Percentiles rank a stretch among this genome's conserved stretches.
phyloP scores from a whole-genome alignment of 2,329 filamentous ascomycete genomes.

The Beauveria medogensis region DNA sequence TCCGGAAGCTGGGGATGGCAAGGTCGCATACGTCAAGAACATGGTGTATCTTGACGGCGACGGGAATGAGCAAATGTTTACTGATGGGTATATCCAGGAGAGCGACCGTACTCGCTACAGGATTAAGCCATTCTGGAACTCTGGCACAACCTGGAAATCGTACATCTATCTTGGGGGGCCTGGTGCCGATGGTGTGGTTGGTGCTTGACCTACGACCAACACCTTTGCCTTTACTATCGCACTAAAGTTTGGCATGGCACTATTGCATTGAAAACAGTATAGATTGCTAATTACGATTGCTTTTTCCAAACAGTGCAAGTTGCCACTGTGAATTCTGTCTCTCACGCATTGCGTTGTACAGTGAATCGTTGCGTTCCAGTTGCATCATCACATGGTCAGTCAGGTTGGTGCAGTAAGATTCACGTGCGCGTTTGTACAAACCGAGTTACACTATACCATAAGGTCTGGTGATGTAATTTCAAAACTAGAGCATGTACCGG shows the following conservation, averaged over 20 bases:
- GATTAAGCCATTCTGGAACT: constrained; percentile 12
- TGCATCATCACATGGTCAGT: not conserved
- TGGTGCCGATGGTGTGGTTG: constrained; percentile 16
- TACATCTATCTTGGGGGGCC: constrained; percentile 16
- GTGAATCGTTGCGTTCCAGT: not conserved
- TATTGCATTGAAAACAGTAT: not conserved
- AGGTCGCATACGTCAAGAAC: constrained; percentile 15
- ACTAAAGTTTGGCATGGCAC: not conserved
- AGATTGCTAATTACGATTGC: too few relatives aligned
- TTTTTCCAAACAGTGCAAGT: not conserved
- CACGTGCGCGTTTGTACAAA: not conserved
- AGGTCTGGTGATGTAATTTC: too few relatives aligned
- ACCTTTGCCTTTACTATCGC: not conserved
- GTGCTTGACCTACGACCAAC: constrained; percentile 7
- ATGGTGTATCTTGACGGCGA: constrained; percentile 13
- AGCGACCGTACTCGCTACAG: constrained; percentile 14
- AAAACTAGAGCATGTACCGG: constrained; percentile 1
- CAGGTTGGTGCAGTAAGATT: not conserved
- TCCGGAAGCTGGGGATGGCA: constrained; percentile 14
- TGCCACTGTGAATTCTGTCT: not conserved
- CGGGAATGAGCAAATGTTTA: not conserved
- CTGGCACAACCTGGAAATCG: constrained; percentile 14
- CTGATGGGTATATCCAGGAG: constrained; percentile 9
- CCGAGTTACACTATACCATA: not conserved
- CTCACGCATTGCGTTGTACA: not conserved